Evolutionary conservation across 2,329 filamentous ascomycete species (phyloP).

Genomic region (Plectosphaerella plurivora): DNA sequence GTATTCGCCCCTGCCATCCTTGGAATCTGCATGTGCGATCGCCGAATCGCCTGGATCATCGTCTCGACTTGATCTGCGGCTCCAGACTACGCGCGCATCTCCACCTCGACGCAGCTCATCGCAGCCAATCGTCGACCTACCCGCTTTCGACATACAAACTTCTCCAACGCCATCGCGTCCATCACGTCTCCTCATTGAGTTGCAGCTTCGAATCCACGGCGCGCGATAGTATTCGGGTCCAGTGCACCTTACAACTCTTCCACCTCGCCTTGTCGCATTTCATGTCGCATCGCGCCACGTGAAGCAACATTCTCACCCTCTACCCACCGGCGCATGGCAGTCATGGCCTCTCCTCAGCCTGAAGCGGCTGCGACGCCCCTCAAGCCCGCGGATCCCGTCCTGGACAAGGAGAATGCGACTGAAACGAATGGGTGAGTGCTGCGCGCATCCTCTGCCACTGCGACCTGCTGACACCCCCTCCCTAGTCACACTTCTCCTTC

Average conservation of each 20-base stretch:
- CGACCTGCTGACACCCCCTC: constrained; percentile 4
- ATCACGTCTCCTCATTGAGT: too few species aligned
- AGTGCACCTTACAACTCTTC: background rate
- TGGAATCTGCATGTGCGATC: constrained; percentile 1
- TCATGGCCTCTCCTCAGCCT: constrained; percentile 46
- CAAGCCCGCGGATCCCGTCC: constrained; percentile 34
- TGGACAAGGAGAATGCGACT: constrained; percentile 24
- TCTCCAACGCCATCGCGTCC: too few species aligned
- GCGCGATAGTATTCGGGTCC: background rate
- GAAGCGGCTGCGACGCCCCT: constrained; percentile 38
- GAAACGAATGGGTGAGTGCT: constrained; percentile 33
- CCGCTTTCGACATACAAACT: too few species aligned
- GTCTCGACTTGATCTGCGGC: background rate
- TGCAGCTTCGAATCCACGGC: background rate
- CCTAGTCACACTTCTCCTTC: constrained; percentile 21
- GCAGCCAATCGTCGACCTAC: background rate
- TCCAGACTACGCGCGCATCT: background rate
- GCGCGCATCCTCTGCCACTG: constrained; percentile 1
- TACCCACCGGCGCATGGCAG: constrained; percentile 38
- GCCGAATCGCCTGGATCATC: background rate
- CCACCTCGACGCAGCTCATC: background rate
- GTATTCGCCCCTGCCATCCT: background rate
- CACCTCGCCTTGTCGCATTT: constrained; percentile 15
- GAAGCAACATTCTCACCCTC: constrained; percentile 12
- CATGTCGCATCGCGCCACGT: constrained; percentile 29